Evolutionary conservation across 768 basidiomycete species (phyloP).

Genomic region (Psilocybe cubensis): DNA sequence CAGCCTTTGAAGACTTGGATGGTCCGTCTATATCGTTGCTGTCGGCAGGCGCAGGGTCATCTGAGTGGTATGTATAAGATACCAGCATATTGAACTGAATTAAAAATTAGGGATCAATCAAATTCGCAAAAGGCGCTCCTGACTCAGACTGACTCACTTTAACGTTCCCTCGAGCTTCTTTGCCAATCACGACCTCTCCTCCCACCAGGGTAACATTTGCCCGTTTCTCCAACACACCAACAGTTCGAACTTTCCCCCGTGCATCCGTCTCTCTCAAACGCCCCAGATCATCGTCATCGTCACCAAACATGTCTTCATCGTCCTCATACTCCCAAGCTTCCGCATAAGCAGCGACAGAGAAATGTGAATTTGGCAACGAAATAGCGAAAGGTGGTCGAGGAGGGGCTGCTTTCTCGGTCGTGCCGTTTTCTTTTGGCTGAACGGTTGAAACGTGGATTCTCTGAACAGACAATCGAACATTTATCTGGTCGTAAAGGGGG

Average conservation of each 20-base stretch:
- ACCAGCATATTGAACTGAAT: slow-evolving; percentile 91
- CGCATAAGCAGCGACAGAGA: slow-evolving; percentile 87
- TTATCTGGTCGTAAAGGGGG: slow-evolving; percentile 94
- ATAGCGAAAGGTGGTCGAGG: slow-evolving; percentile 79
- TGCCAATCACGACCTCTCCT: slow-evolving; percentile 86
- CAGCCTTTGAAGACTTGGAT: slow-evolving; percentile 47
- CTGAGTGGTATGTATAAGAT: slow-evolving; percentile 91
- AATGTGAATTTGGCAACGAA: slow-evolving; percentile 75
- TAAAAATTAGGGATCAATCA: background rate
- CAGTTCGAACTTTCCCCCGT: slow-evolving; percentile 54
- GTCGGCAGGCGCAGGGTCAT: slow-evolving; percentile 75
- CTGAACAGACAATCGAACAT: slow-evolving; percentile 84
- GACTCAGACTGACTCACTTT: slow-evolving; percentile 58
- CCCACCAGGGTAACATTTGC: slow-evolving; percentile 90
- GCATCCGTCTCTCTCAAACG: slow-evolving; percentile 50
- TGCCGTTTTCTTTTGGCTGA: slow-evolving; percentile 36
- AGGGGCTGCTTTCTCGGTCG: slow-evolving; percentile 58
- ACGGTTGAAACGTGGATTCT: slow-evolving; percentile 57
- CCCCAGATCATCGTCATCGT: slow-evolving; percentile 54
- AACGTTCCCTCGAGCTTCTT: slow-evolving; percentile 75
- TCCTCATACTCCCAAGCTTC: slow-evolving; percentile 99
- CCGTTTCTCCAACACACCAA: slow-evolving; percentile 85
- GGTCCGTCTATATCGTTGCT: slow-evolving; percentile 51
- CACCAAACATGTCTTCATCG: slow-evolving; percentile 87
- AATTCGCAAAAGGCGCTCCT: background rate